phyloP scores from a whole-genome alignment of 768 basidiomycete genomes.

The Crucibulum laeve region DNA sequence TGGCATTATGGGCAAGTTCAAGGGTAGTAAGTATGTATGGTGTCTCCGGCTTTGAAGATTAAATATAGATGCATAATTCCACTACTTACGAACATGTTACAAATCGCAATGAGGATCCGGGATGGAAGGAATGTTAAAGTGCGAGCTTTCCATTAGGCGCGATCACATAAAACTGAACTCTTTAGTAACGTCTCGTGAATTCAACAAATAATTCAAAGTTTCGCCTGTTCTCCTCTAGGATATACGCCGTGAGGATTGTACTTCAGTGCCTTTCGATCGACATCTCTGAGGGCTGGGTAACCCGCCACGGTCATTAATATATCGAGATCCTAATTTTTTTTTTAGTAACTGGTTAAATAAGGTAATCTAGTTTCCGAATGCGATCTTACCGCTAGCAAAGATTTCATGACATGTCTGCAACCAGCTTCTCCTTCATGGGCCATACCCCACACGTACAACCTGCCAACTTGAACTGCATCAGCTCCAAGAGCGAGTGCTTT shows the following conservation, averaged over 20 bases:
- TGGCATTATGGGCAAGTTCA: too few species aligned
- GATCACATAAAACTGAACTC: background rate
- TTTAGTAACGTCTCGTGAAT: background rate
- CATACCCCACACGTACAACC: constrained; percentile 49
- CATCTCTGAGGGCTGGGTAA: constrained; percentile 29
- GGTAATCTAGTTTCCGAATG: background rate
- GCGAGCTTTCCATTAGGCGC: too few species aligned
- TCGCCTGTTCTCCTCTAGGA: constrained; percentile 27
- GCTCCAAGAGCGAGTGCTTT: constrained; percentile 56
- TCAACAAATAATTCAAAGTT: constrained; percentile 13
- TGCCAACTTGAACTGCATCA: constrained; percentile 45
- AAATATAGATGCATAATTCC: too few species aligned
- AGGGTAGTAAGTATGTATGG: too few species aligned
- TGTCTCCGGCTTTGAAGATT: too few species aligned
- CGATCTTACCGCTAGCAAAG: constrained; percentile 34
- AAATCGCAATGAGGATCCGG: too few species aligned
- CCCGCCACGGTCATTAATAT: constrained; percentile 41
- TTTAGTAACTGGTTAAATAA: too few species aligned
- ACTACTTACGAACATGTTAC: too few species aligned
- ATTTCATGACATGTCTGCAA: constrained; percentile 50
- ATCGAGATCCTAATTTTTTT: constrained; percentile 31
- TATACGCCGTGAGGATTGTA: constrained; percentile 27
- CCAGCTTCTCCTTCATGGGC: constrained; percentile 47
- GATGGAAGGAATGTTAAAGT: too few species aligned
- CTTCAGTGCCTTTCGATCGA: constrained; percentile 27